Evolutionary conservation across 2,329 filamentous ascomycete genomes (phyloP).

Genomic region (Didymella pomorum): DNA sequence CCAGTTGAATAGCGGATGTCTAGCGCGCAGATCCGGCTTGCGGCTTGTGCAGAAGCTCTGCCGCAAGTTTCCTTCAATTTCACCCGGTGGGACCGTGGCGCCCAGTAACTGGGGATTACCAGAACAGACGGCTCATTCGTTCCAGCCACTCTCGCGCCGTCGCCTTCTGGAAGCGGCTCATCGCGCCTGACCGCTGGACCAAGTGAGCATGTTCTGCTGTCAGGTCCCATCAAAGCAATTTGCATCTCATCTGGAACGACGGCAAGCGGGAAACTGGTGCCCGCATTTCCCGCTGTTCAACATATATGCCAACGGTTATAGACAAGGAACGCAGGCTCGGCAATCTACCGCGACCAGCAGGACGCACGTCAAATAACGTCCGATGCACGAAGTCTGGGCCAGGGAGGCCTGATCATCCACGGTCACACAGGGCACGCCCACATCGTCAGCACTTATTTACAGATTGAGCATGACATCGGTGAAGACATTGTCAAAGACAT

Average conservation of each 20-base stretch:
- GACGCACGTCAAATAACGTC: constrained; percentile 10
- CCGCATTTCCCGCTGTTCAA: not conserved
- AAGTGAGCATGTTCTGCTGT: not conserved
- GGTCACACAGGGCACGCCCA: constrained; percentile 1
- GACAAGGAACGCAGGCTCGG: not conserved
- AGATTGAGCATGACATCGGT: constrained; percentile 3
- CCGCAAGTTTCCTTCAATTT: constrained; percentile 19
- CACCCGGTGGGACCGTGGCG: constrained; percentile 20
- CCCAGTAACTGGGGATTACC: constrained; percentile 6
- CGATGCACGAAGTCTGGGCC: constrained; percentile 2
- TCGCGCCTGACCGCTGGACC: not conserved
- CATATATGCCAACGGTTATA: not conserved
- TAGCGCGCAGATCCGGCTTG: constrained; percentile 15
- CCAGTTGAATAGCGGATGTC: not conserved
- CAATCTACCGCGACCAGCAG: not conserved
- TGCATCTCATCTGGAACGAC: constrained; percentile 6
- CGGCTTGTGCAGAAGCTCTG: constrained; percentile 15
- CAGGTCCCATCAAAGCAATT: constrained; percentile 1
- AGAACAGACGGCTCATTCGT: not conserved
- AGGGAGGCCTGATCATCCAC: not conserved
- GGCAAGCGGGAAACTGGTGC: not conserved
- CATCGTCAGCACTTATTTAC: not conserved
- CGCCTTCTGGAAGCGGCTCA: not conserved
- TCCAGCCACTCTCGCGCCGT: not conserved
- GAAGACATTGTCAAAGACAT: not conserved